Evolutionary conservation across 768 basidiomycete genomes (phyloP).

Genomic region (Lactarius hatsudake): DNA sequence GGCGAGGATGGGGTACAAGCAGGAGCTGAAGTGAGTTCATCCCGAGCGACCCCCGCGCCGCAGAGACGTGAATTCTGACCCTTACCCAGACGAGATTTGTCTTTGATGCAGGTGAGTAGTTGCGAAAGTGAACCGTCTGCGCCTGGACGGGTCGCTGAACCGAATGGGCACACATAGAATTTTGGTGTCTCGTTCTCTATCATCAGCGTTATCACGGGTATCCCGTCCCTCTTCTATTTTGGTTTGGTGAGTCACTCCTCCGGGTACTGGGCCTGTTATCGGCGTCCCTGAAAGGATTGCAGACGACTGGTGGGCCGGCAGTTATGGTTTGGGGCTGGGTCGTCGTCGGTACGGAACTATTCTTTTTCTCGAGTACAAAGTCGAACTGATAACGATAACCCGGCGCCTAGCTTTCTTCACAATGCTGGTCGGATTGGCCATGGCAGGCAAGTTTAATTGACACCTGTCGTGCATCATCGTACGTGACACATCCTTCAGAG

Average conservation of each 20-base stretch:
- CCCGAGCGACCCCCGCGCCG: background rate
- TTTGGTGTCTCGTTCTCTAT: slow-evolving; percentile 76
- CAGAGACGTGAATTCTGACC: background rate
- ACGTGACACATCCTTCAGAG: slow-evolving; percentile 31
- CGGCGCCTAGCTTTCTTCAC: slow-evolving; percentile 54
- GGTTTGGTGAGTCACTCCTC: slow-evolving; percentile 50
- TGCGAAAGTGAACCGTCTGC: background rate
- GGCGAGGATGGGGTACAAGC: slow-evolving; percentile 70
- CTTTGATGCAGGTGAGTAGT: slow-evolving; percentile 53
- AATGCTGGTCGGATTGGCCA: slow-evolving; percentile 66
- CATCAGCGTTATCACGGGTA: slow-evolving; percentile 71
- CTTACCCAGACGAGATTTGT: slow-evolving; percentile 52
- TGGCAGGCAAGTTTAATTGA: slow-evolving; percentile 53
- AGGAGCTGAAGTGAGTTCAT: slow-evolving; percentile 55
- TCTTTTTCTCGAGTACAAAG: background rate
- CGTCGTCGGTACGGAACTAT: slow-evolving; percentile 48
- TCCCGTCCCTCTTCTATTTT: slow-evolving; percentile 66
- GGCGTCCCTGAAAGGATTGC: background rate
- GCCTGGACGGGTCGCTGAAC: slow-evolving; percentile 5
- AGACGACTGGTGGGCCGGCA: slow-evolving; percentile 73
- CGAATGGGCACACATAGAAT: slow-evolving; percentile 42
- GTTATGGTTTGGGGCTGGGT: slow-evolving; percentile 80
- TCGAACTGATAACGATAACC: background rate
- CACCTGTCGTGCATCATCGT: background rate
- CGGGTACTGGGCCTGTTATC: background rate